phyloP scores from a whole-genome alignment of 2,329 filamentous ascomycete genomes.

The Botrytis deweyae region DNA sequence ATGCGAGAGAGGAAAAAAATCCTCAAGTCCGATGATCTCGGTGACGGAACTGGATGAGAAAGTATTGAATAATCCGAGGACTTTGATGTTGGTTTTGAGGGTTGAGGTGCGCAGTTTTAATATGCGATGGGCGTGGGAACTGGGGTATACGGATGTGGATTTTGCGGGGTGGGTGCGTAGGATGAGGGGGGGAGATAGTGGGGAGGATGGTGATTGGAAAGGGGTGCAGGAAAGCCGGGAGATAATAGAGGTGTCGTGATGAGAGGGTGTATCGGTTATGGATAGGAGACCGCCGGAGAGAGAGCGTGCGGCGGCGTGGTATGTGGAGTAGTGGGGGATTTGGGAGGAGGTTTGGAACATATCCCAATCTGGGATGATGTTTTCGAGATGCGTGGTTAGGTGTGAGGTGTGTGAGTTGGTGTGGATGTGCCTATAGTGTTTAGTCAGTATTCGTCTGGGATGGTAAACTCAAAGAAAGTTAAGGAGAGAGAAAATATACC shows the following conservation, averaged over 20 bases:
- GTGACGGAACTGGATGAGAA: background rate
- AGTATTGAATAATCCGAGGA: slow-evolving; percentile 22
- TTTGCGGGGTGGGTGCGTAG: slow-evolving; percentile 18
- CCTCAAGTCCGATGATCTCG: background rate
- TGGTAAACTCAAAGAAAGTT: background rate
- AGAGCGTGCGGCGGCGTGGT: slow-evolving; percentile 23
- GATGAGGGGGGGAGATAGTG: background rate
- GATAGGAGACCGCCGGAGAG: slow-evolving; percentile 26
- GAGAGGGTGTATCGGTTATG: slow-evolving; percentile 24
- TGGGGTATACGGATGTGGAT: slow-evolving; percentile 23
- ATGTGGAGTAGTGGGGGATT: slow-evolving; percentile 20
- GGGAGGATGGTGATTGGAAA: too few species aligned
- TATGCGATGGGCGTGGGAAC: slow-evolving; percentile 16
- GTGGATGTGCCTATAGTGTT: slow-evolving; percentile 23
- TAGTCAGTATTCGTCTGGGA: background rate
- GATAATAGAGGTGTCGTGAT: slow-evolving; percentile 20
- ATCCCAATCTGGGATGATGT: slow-evolving; percentile 21
- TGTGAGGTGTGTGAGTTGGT: slow-evolving; percentile 24
- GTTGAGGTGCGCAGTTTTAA: slow-evolving; percentile 21
- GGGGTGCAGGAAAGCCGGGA: background rate
- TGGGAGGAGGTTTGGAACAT: slow-evolving; percentile 25
- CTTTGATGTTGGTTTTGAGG: background rate
- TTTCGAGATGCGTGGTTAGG: slow-evolving; percentile 24
- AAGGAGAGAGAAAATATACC: slow-evolving; percentile 12
- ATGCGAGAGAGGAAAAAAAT: background rate